Evolutionary conservation across 495 filamentous ascomycete species (phyloP), one percentile per base, ranked within the genome.

Genomic region (Penicillium robsamsonii): DNA sequence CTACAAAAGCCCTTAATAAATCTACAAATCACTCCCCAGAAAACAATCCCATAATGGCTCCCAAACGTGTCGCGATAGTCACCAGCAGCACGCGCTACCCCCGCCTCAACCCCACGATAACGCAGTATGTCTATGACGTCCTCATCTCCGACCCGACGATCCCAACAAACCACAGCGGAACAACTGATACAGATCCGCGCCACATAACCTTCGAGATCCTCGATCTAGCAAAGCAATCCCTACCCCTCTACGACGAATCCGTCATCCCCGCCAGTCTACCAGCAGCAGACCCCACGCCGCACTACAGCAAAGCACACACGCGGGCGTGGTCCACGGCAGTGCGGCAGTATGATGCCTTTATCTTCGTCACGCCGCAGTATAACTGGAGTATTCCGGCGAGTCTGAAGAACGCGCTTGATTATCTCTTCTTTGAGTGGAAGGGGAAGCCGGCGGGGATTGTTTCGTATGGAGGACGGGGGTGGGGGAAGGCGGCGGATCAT

Each of bases 341-440:
- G 47, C 57, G 66, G 1, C 58, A 64, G 20, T 71, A 78, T 57
- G 74, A 74, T 48, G 81, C 66, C 1, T 84, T 87, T 63, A 71
- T 87, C 52, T 80, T 88, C 53, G 75, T 87, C 17, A 76, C 76
- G 9, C 79, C 77, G 7, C 78, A 82, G 64, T 80, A 81, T 59
- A 81, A 83, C 65, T 81, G 77, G 76, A 70, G 76, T 17, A 70
- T 80, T 37, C 73, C 82, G 0, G 83, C 81, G 0, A 77, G 73
- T 29, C 57, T 83, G 42, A 86, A 86, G 70, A 85, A 86, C 62
- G 84, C 84, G 15, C 77, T 87, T 45, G 83, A 87, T 62, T 85
- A 84, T 61, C 73, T 87, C 1, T 70, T 72, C 43, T 60, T 81
- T 58, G 83, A 87, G 63, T 86, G 83, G 83, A 75, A 66, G 50